Evolutionary conservation across 257 asterid species (phyloP).

Genomic region (Voacanga thouarsii): DNA sequence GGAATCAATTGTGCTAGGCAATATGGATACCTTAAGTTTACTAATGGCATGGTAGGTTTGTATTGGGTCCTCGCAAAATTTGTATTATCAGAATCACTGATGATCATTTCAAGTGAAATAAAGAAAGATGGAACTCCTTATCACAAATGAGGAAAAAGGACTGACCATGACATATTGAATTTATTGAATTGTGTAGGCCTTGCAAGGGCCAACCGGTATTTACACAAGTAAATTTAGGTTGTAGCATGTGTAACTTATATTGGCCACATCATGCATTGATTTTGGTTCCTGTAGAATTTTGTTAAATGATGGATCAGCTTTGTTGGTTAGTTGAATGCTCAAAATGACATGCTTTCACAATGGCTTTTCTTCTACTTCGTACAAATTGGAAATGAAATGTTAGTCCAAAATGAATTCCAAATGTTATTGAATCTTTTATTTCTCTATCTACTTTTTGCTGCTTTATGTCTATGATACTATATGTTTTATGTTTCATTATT

Average conservation of each 20-base stretch:
- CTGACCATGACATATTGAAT: neutral
- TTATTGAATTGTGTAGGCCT: neutral
- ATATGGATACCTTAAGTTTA: neutral
- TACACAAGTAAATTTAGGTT: neutral
- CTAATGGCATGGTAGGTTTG: neutral
- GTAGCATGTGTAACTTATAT: neutral
- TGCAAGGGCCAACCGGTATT: neutral
- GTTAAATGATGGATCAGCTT: conserved; percentile 1
- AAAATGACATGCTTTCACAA: neutral
- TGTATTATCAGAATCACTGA: neutral
- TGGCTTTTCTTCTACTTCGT: neutral
- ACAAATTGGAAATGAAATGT: neutral
- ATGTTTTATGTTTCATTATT: neutral
- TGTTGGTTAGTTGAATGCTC: neutral
- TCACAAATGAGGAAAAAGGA: neutral
- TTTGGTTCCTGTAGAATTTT: neutral
- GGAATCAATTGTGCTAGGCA: neutral
- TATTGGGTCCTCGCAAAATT: neutral
- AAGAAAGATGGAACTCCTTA: neutral
- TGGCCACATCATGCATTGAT: neutral
- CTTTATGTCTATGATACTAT: neutral
- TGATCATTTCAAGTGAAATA: neutral
- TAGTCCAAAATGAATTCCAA: neutral
- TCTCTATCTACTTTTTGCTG: neutral
- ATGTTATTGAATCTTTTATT: neutral